A percentile compares a stretch with the other conserved stretches of the same genome.
phyloP scores from a whole-genome alignment of 108 stramenopile genomes.

The Halocafeteria seosinensis region DNA sequence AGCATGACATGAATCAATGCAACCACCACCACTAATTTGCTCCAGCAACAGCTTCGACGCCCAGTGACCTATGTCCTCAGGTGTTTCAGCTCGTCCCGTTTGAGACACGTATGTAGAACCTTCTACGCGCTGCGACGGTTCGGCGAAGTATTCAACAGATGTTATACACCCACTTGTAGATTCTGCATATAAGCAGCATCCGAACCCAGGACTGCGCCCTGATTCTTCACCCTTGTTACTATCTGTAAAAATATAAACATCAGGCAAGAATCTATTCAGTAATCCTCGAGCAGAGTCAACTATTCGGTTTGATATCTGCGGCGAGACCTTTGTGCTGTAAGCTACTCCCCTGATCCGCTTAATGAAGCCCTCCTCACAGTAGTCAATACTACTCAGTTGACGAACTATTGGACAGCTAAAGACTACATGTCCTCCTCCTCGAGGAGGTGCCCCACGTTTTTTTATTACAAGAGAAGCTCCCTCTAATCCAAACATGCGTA shows the following conservation, averaged over 20 bases:
- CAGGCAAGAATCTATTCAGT: conserved; percentile 8
- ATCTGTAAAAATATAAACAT: conserved; percentile 13
- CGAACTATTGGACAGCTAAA: conserved; percentile 70
- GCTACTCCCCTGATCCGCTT: conserved; percentile 87
- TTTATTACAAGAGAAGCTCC: conserved; percentile 17
- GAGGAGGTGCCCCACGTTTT: conserved; percentile 45
- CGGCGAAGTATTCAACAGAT: conserved; percentile 51
- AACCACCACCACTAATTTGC: conserved; percentile 73
- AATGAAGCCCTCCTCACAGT: conserved; percentile 68
- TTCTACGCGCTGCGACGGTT: too few relatives aligned
- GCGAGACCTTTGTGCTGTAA: conserved; percentile 62
- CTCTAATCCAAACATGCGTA: conserved; percentile 70
- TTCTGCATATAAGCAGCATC: conserved; percentile 57
- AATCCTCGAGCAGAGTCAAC: conserved; percentile 53
- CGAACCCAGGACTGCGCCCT: conserved; percentile 62
- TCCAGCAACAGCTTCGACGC: conserved; percentile 64
- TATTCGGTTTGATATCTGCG: conserved; percentile 71
- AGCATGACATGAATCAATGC: conserved; percentile 68
- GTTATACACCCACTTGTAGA: conserved; percentile 64
- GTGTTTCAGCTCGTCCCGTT: not conserved
- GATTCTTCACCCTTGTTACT: conserved; percentile 29
- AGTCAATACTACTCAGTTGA: conserved; percentile 52
- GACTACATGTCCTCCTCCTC: conserved; percentile 58
- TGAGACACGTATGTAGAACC: conserved; percentile 29
- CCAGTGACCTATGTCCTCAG: conserved; percentile 78